A percentile compares a stretch with the other conserved stretches of the same genome.
These are phyloP conservation scores for Tetradesmus obliquus DNA, from an alignment of 139 green algal species.

Conservation along the genomic window DNA sequence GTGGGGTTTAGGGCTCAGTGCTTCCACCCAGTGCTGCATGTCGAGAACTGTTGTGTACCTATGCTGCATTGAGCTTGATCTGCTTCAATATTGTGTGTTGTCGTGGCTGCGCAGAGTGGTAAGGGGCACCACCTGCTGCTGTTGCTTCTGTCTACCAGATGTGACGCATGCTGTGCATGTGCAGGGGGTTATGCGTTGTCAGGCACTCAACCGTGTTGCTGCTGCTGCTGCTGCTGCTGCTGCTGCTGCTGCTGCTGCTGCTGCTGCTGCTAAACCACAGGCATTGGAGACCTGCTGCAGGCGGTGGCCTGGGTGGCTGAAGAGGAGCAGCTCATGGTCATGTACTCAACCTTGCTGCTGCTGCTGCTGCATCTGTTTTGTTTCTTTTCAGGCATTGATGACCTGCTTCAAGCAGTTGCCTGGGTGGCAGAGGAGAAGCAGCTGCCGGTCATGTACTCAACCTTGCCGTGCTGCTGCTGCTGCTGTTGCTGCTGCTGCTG, in stretches of 20 bases:
- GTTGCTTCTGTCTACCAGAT: no score
- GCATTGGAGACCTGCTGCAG: slow-evolving; percentile 41
- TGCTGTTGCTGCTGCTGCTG: neutral
- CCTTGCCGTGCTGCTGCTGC: neutral
- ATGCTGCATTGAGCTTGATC: neutral
- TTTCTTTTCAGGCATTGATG: slow-evolving; percentile 69
- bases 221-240: neutral
- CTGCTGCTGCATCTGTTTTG: no score
- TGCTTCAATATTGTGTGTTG: neutral
- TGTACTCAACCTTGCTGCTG: neutral
- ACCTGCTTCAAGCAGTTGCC: slow-evolving; percentile 86
- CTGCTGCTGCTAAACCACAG: neutral
- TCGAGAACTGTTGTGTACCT: no score
- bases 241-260: neutral
- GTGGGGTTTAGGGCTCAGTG: no score
- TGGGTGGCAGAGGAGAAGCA: slow-evolving; percentile 91
- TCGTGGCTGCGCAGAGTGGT: neutral
- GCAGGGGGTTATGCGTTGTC: no score
- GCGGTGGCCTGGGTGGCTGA: slow-evolving; percentile 5
- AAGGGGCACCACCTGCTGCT: no score
- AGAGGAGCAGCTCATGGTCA: neutral
- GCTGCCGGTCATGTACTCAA: slow-evolving; percentile 54
- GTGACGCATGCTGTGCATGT: no score
- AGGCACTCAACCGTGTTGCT: neutral
- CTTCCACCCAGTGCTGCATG: no score